Evolutionary conservation across 2,329 filamentous ascomycete genomes (phyloP).

Genomic region (Aureobasidium vineae): DNA sequence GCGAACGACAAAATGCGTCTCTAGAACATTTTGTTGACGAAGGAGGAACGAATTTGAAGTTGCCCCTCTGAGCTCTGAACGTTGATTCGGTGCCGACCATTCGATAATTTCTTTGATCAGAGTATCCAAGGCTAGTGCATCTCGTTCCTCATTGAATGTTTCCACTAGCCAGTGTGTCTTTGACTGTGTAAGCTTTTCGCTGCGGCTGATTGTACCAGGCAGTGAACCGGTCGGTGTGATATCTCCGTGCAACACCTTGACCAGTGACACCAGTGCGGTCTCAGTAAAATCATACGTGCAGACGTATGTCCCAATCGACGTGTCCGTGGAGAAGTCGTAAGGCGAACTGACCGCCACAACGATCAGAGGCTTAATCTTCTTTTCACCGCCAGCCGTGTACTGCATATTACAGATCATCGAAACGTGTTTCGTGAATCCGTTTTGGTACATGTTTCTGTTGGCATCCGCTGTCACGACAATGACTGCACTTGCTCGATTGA

Average conservation of each 20-base stretch:
- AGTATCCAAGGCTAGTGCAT: constrained; percentile 69
- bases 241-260: constrained; percentile 80
- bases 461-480: constrained; percentile 92
- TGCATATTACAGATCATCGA: constrained; percentile 92
- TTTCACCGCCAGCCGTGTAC: constrained; percentile 67
- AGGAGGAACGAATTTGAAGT: constrained; percentile 75
- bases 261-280: constrained; percentile 79
- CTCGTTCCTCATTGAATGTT: constrained; percentile 75
- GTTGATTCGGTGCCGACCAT: constrained; percentile 62
- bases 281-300: constrained; percentile 98
- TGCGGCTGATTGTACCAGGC: constrained; percentile 76
- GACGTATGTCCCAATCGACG: constrained; percentile 84
- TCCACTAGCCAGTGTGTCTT: constrained; percentile 95
- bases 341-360: constrained; percentile 93
- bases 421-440: constrained; percentile 93
- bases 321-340: constrained; percentile 94
- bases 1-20: constrained; percentile 86
- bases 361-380: constrained; percentile 74
- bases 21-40: constrained; percentile 66
- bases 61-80: constrained; percentile 66
- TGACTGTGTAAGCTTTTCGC: constrained; percentile 82
- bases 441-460: constrained; percentile 89
- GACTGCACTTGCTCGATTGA: constrained; percentile 82
- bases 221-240: constrained; percentile 56
- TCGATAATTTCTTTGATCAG: constrained; percentile 70